A percentile compares a stretch with the other conserved stretches of the same genome.
Conservation (phyloP, 805 yeast species). For the Barnettozyma populi region DNA sequence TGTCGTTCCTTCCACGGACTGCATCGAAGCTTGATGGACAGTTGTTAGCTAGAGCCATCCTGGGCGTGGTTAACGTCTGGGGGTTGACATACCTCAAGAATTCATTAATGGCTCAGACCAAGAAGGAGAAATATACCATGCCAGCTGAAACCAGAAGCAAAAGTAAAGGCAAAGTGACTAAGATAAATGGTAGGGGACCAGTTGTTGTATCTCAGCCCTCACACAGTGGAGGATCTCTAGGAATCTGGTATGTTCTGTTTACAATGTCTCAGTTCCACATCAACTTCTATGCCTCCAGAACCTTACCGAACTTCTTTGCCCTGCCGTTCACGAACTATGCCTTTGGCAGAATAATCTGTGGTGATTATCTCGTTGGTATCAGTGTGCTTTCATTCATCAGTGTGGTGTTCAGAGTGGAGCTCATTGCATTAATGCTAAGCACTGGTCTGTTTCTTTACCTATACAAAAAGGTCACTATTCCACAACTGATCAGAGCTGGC, state of each 20-base stretch:
- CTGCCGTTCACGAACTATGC: conserved; percentile 66
- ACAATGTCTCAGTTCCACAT: conserved; percentile 71
- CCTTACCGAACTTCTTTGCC: conserved; percentile 78
- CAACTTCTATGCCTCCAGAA: conserved; percentile 72
- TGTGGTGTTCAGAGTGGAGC: conserved; percentile 66
- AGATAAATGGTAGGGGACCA: conserved; percentile 2
- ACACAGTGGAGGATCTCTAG: conserved; percentile 27
- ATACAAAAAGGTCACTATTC: conserved; percentile 41
- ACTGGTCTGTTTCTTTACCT: conserved; percentile 41
- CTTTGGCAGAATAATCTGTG: conserved; percentile 43
- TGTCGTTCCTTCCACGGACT: conserved; percentile 12
- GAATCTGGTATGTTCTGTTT: conserved; percentile 57
- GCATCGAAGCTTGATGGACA: conserved; percentile 47
- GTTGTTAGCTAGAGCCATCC: conserved; percentile 46
- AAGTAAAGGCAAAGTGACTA: not conserved
- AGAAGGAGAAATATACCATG: not conserved
- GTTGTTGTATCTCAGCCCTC: conserved; percentile 7
- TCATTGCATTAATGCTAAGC: conserved; percentile 49
- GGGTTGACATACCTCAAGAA: conserved; percentile 46
- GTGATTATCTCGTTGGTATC: conserved; percentile 41
- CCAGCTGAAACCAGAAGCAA: not conserved
- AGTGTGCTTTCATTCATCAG: conserved; percentile 56
- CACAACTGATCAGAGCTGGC: conserved; percentile 35
- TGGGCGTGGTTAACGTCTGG: conserved; percentile 58
- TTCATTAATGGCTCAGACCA: conserved; percentile 28